A percentile compares a stretch with the other conserved stretches of the same genome.
These are phyloP conservation scores for Trichoderma harzianum DNA, from an alignment of 2,329 filamentous ascomycete genomes.

Conservation along the genomic window DNA sequence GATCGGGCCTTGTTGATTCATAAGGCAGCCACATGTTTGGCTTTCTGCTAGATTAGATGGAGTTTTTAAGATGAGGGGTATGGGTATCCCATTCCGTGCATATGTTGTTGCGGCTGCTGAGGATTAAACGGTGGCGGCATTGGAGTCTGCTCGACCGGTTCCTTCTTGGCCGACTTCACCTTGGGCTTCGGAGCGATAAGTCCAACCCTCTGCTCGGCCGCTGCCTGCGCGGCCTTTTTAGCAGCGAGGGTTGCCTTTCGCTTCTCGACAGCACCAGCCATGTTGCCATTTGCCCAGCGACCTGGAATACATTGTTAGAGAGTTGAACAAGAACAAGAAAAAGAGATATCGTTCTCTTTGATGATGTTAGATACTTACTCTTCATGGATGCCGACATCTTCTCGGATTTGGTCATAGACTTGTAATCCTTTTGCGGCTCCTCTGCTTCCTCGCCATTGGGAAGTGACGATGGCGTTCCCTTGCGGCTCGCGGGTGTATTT, in stretches of 20 bases:
- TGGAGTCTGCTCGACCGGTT: conserved; percentile 27
- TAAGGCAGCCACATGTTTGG: neutral
- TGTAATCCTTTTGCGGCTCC: conserved; percentile 52
- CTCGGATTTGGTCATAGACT: conserved; percentile 61
- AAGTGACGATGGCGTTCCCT: conserved; percentile 28
- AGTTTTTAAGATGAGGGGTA: conserved; percentile 21
- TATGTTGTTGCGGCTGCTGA: conserved; percentile 28
- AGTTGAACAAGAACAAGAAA: neutral
- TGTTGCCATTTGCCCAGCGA: conserved; percentile 59
- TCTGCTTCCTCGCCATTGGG: conserved; percentile 33
- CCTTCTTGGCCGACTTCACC: conserved; percentile 35
- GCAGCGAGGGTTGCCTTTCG: conserved; percentile 57
- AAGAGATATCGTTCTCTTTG: neutral
- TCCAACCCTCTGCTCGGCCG: conserved; percentile 37
- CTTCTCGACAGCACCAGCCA: conserved; percentile 59
- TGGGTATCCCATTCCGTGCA: conserved; percentile 30
- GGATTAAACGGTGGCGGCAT: conserved; percentile 10
- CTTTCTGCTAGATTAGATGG: neutral
- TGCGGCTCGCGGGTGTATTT: conserved; percentile 27
- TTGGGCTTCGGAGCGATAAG: conserved; percentile 39
- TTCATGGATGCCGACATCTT: conserved; percentile 66
- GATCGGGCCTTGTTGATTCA: neutral
- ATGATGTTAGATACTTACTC: conserved; percentile 41
- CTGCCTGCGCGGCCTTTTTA: conserved; percentile 52
- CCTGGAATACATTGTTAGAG: conserved; percentile 37